Conservation (phyloP, 2,329 filamentous ascomycete species). For the Fusarium anguioides region DNA sequence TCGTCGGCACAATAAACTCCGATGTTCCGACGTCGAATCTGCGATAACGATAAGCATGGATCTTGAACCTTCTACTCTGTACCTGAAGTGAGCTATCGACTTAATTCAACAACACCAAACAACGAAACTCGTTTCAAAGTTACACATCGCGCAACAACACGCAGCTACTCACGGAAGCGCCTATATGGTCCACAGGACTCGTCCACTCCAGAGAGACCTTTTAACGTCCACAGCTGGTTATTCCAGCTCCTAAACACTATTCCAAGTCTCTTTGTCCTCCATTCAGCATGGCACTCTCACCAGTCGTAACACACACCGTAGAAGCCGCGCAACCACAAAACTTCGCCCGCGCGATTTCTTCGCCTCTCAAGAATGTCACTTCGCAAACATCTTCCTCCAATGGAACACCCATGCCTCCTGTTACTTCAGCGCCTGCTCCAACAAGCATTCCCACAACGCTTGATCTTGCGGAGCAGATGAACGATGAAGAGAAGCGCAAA, state of each 20-base stretch:
- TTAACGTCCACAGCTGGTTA: conserved; percentile 5
- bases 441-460: conserved; percentile 55
- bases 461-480: conserved; percentile 82
- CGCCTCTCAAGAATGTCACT: conserved; percentile 57
- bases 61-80: conserved; percentile 14
- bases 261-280: conserved; percentile 5
- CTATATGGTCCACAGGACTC: too few relatives aligned
- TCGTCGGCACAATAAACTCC: conserved; percentile 27
- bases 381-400: conserved; percentile 53
- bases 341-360: conserved; percentile 52
- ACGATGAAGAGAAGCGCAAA: conserved; percentile 84
- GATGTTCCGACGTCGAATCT: conserved; percentile 25
- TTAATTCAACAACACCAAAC: background rate
- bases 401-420: conserved; percentile 56
- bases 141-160: background rate
- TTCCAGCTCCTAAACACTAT: conserved; percentile 12
- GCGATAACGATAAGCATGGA: conserved; percentile 36
- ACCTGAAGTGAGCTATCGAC: background rate
- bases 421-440: conserved; percentile 45
- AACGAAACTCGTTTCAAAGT: background rate
- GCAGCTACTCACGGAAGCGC: background rate
- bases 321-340: conserved; percentile 46
- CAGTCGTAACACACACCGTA: conserved; percentile 55
- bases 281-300: conserved; percentile 58
- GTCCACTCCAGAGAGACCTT: background rate